Base-by-base conservation (phyloP, 2,329 filamentous ascomycete species). In the Tolypocladium inflatum region DNA sequence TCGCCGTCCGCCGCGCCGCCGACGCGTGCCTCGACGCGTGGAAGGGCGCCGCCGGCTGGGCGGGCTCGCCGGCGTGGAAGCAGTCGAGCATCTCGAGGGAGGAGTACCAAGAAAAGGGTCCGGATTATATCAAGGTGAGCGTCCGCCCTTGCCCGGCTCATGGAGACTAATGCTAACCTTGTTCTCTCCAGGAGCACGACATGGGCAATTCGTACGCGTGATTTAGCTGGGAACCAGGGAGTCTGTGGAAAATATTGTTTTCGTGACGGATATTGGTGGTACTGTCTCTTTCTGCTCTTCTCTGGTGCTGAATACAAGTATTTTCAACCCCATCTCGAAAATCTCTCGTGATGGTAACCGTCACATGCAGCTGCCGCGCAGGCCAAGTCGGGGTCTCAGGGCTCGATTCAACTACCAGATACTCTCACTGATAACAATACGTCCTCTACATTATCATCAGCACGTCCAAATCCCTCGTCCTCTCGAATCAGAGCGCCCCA, bases 41-140 rank as follows among this genome's bases (percentile, higher is more conserved):
- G 94, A 90, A 82, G 72, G 94, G 94, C 9, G 94, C 94, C 1
- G 93, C 94, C 15, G 80, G 83, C 61, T 99, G 94, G 93, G 89
- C 87, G 21, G 79, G 82, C 15, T 79, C 80, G 1, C 69, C 77
- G 38, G 79, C 79, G 23, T 86, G 86, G 74, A 84, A 80, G 69
- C 73, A 76, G 41, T 84, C 85, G 5, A 87, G 85, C 61, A 82
- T 99, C 48, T 89, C 87, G 2, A 85, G 82, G 66, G 87, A 88
- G 63, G 94, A 97, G 73, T 99, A 91, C 74, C 72, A 84, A 65
- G 94, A 99, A 78, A 97, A 96, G 78, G 94, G 94, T 1, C 80
- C 85, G 26, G 93, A 97, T 66, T 97, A 97, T 76, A 82, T 97
- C 71, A 96, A 96, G 84, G 91, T 83, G 66, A 61, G 79, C 70